phyloP scores from a whole-genome alignment of 192 early-diverging fungal genomes.

The Coemansia sp. region DNA sequence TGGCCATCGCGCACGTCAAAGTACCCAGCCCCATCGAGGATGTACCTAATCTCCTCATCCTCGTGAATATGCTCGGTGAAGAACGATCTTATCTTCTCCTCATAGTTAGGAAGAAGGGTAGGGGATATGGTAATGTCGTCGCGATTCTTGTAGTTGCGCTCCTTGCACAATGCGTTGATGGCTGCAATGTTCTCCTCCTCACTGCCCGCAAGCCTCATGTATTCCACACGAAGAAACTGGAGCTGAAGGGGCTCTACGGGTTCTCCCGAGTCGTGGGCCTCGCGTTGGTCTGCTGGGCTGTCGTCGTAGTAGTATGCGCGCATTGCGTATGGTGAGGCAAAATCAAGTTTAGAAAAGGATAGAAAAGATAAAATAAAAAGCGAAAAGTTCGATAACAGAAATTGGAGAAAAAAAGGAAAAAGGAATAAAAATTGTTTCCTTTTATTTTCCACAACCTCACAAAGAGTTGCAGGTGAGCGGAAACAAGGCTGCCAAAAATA shows the following conservation, averaged over 20 bases:
- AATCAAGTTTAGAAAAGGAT: slow-evolving; percentile 5
- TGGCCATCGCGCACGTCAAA: slow-evolving; percentile 80
- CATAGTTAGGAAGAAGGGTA: slow-evolving; percentile 82
- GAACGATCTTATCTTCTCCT: slow-evolving; percentile 91
- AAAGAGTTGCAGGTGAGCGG: no score
- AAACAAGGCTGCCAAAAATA: no score
- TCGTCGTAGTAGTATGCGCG: slow-evolving; percentile 81
- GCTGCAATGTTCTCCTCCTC: slow-evolving; percentile 59
- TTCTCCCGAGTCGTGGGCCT: slow-evolving; percentile 73
- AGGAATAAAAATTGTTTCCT: neutral
- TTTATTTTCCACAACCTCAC: no score
- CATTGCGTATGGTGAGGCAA: slow-evolving; percentile 43
- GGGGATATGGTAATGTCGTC: slow-evolving; percentile 87
- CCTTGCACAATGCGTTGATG: slow-evolving; percentile 69
- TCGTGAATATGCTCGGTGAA: slow-evolving; percentile 95
- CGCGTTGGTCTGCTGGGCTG: slow-evolving; percentile 69
- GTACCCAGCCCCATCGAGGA: slow-evolving; percentile 90
- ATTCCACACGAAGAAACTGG: slow-evolving; percentile 69
- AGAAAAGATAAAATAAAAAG: neutral
- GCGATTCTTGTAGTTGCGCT: slow-evolving; percentile 89
- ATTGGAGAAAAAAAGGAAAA: neutral
- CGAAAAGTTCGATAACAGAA: no score
- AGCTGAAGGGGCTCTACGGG: slow-evolving; percentile 72
- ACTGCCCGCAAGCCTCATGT: slow-evolving; percentile 63
- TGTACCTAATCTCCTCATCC: slow-evolving; percentile 96